These are phyloP conservation scores for Hortiboletus rubellus DNA, from an alignment of 1,284 basidiomycete species.

Conservation along the genomic window DNA sequence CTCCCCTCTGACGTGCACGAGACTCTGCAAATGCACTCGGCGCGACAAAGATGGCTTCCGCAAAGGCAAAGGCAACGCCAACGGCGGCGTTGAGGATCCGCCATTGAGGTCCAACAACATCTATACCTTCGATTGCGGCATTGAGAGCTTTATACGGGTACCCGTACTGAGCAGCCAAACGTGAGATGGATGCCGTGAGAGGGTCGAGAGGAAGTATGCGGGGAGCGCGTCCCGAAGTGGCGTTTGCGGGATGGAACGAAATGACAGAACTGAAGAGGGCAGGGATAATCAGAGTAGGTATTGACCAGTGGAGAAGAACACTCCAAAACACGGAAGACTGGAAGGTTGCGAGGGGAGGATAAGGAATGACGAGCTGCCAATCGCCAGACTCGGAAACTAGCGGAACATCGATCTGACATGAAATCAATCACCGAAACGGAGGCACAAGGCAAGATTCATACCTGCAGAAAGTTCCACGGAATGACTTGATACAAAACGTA, in stretches of 20 bases:
- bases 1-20: conserved; percentile 26
- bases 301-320: conserved; percentile 54
- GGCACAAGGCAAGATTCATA: conserved; percentile 24
- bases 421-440: conserved; percentile 15
- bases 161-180: conserved; percentile 55
- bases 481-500: conserved; percentile 47
- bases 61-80: conserved; percentile 59
- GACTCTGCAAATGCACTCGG: conserved; percentile 34
- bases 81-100: conserved; percentile 53
- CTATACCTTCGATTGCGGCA: conserved; percentile 36
- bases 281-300: conserved; percentile 59
- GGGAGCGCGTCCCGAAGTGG: conserved; percentile 24
- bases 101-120: conserved; percentile 53
- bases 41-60: conserved; percentile 50
- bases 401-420: conserved; percentile 19
- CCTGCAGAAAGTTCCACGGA: conserved; percentile 46
- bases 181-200: conserved; percentile 58
- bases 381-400: conserved; percentile 6
- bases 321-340: conserved; percentile 48
- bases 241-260: conserved; percentile 52
- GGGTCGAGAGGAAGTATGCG: conserved; percentile 48
- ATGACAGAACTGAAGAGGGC: conserved; percentile 53
- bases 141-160: conserved; percentile 45
- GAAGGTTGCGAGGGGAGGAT: conserved; percentile 48
- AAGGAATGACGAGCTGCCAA: conserved; percentile 37